Conservation (phyloP, 176 grass and related monocot species). For the Carex cristatella region DNA sequence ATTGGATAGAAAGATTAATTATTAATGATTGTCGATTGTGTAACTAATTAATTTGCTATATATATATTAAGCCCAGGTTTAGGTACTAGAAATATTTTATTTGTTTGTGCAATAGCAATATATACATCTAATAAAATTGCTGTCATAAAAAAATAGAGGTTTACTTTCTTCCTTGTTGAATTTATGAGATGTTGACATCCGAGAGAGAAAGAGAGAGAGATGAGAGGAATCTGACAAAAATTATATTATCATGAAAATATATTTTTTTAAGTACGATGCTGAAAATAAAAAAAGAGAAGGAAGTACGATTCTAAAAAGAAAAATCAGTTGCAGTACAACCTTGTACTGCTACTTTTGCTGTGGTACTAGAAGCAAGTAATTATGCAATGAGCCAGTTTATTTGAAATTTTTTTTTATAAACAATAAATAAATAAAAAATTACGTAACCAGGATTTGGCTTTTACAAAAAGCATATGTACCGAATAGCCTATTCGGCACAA, state of each 20-base stretch:
- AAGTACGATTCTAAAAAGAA: conserved; percentile 4
- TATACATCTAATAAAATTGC: not conserved
- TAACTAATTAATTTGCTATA: not conserved
- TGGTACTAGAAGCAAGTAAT: not conserved
- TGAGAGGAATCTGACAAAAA: not conserved
- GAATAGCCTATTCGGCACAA: too few relatives aligned
- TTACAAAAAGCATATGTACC: too few relatives aligned
- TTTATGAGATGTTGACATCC: not conserved
- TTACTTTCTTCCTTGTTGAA: not conserved
- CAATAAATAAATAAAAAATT: not conserved
- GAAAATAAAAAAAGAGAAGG: not conserved
- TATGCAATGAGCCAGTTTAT: not conserved
- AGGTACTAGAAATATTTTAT: not conserved
- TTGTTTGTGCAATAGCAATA: too few relatives aligned
- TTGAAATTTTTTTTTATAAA: not conserved
- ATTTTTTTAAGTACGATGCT: not conserved
- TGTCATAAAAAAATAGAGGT: not conserved
- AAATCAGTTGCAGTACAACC: conserved; percentile 8
- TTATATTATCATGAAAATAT: not conserved
- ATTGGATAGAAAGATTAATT: conserved; percentile 4
- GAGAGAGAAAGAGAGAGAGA: not conserved
- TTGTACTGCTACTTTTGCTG: conserved; percentile 1
- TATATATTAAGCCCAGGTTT: not conserved
- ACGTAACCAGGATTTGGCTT: too few relatives aligned
- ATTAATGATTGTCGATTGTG: not conserved